Evolutionary conservation across 306 rosid species (phyloP), one percentile per base, ranked within the genome.

Genomic region (Malus sieversii): DNA sequence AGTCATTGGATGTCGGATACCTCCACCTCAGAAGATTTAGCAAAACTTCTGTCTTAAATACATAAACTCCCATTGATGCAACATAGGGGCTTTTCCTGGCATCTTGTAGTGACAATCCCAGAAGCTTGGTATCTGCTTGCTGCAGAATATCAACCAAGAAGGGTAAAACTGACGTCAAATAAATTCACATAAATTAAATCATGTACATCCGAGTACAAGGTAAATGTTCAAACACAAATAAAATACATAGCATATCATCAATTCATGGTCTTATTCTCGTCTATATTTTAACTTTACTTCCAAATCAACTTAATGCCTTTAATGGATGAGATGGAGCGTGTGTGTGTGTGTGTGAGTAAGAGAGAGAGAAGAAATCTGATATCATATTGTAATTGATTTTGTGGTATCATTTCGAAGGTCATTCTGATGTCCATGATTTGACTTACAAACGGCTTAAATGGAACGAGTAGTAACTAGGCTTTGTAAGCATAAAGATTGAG

Each of bases 41-140:
- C 78, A 94, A 81, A 81, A 86, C 45, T 14, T 90, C 92, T 3
- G 90, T 90, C 87, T 90, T 94, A 82, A 94, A 94, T 65, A 87
- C 90, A 73, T 94, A 94, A 40, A 94, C 95, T 44, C 98, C 97
- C 96, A 91, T 94, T 4, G 97, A 91, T 68, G 98, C 98, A 82
- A 90, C 89, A 84, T 92, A 94, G 57, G 97, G 95, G 20, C 83
- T 82, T 72, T 48, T 74, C 59, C 68, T 44, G 20, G 93, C 91
- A 4, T 88, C 96, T 79, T 86, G 88, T 51, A 63, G 82, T 45
- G 96, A 86, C 79, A 94, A 80, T 44, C 98, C 98, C 0, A 91
- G 70, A 76, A 80, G 80, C 79, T 87, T 78, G 23, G 96, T 94
- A 84, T 94, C 98, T 33, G 52, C 82, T 86, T 88, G 89, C 98